Evolutionary conservation across 106 monocot genomes (phyloP), one percentile per base, ranked within the genome.

Genomic region (Gastrodia elata): DNA sequence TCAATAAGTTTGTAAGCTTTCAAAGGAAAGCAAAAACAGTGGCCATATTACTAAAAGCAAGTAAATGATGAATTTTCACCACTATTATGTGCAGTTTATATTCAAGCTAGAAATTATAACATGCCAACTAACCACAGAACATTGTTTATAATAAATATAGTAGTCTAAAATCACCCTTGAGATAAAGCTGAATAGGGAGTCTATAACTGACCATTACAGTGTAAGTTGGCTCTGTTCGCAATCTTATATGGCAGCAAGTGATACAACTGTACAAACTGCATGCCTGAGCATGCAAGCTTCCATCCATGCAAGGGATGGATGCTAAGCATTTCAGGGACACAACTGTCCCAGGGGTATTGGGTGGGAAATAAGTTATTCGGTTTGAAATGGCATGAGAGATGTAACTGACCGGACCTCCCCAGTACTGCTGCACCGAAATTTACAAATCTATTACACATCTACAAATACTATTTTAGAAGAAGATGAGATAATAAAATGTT

Each of bases 191-290:
- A 39, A 41, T 67, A 69, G 33, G 79, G 82, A 85, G 74, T 83
- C 84, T 80, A 87, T 79, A 81, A 86, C 93, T 82, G 80, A 94
- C 93, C 93, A 79, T 84, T 83, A 85, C 90, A 94, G 75, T 65
- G 71, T 32, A 87, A 59, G 82, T 41, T 82, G 75, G 85, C 68
- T 82, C 41, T 83, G 48, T 82, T 82, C 49, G 73, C 76, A 76
- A 79, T 79, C 64, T 71, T 77, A 75, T 64, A 72, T 71, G 76
- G 78, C 81, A 76, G 71, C 82, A 86, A 76, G 65, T 65, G 75
- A 64, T 64, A 67, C 65, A 72, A 72, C 37, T 75, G 74, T 69
- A 79, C 75, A 73, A 75, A 76, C 81, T 79, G 68, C 68, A 70
- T 75, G 68, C 73, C 90, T 84, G 86, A 39, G 74, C 79, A 83